These are phyloP conservation scores for Wallacemonas sp. DNA, from an alignment of 208 protist species.

Conservation along the genomic window DNA sequence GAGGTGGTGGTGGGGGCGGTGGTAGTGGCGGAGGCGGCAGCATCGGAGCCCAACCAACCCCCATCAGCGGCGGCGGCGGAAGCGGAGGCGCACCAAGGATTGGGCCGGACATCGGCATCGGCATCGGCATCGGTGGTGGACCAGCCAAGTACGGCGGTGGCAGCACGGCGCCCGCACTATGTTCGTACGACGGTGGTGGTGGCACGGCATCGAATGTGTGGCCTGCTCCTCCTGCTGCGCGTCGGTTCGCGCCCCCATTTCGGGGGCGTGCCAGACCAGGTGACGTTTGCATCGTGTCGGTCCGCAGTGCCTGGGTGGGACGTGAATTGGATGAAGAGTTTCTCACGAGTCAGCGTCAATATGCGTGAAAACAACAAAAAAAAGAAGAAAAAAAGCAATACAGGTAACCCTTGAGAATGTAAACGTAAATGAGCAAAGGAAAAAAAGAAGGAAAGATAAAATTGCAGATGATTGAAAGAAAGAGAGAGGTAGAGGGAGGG, in stretches of 20 bases:
- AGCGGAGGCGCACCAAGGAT: too few relatives aligned
- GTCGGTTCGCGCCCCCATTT: too few relatives aligned
- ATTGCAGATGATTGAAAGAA: too few relatives aligned
- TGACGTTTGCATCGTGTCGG: too few relatives aligned
- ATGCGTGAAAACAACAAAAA: conserved; percentile 15
- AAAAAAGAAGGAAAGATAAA: too few relatives aligned
- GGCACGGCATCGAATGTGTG: neutral
- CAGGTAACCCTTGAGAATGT: neutral
- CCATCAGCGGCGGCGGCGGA: neutral
- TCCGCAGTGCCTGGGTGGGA: neutral
- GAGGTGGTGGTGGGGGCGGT: neutral
- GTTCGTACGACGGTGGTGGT: conserved; percentile 5
- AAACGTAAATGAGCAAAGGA: neutral
- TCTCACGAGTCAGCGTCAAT: too few relatives aligned
- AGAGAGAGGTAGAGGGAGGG: too few relatives aligned
- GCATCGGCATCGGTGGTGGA: neutral
- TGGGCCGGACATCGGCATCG: too few relatives aligned
- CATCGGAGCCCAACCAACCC: neutral
- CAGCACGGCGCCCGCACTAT: neutral
- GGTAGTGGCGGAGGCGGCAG: neutral
- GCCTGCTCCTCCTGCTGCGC: neutral
- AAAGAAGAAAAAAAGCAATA: conserved; percentile 9
- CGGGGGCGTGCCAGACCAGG: too few relatives aligned
- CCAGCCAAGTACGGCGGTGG: conserved; percentile 5
- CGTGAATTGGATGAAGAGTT: neutral